Evolutionary conservation across 768 basidiomycete genomes (phyloP).

Genomic region (Macrolepiota albuminosa): DNA sequence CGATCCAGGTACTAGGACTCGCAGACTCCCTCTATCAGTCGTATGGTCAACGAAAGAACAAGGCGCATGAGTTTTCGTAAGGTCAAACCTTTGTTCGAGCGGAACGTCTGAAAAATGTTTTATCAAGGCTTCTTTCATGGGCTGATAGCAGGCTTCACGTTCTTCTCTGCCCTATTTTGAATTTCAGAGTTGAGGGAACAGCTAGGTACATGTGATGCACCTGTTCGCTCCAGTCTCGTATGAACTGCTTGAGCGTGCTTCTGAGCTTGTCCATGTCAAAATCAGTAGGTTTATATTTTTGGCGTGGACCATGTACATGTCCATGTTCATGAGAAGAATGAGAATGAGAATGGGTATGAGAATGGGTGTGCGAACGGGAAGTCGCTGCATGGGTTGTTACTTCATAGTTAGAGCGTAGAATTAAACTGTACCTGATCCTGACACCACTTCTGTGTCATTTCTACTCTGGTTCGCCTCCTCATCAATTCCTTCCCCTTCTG

Average conservation of each 20-base stretch:
- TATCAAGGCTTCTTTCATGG: slow-evolving; percentile 74
- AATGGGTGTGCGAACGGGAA: slow-evolving; percentile 9
- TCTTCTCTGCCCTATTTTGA: slow-evolving; percentile 63
- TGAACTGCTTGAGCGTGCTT: slow-evolving; percentile 90
- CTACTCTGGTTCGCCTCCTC: slow-evolving; percentile 6
- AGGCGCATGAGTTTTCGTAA: slow-evolving; percentile 2
- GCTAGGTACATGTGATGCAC: slow-evolving; percentile 29
- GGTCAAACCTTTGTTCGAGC: slow-evolving; percentile 44
- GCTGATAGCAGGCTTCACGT: slow-evolving; percentile 74
- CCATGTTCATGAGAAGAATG: slow-evolving; percentile 23
- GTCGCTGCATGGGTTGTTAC: not conserved
- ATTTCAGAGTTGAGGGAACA: not conserved
- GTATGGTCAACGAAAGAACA: not conserved
- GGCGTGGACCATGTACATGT: slow-evolving; percentile 28
- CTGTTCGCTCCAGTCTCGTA: slow-evolving; percentile 89
- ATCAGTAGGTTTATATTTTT: slow-evolving; percentile 51
- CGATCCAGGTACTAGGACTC: slow-evolving; percentile 86
- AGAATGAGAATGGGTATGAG: slow-evolving; percentile 18
- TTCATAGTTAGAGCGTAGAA: not conserved
- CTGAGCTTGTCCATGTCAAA: slow-evolving; percentile 87
- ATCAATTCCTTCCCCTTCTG: slow-evolving; percentile 22
- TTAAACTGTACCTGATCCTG: slow-evolving; percentile 4
- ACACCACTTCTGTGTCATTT: slow-evolving; percentile 2
- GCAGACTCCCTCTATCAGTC: slow-evolving; percentile 42
- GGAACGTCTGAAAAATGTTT: slow-evolving; percentile 57